phyloP scores from a whole-genome alignment of 202 grass and related monocot species.

The Schoenoplectus tabernaemontani region DNA sequence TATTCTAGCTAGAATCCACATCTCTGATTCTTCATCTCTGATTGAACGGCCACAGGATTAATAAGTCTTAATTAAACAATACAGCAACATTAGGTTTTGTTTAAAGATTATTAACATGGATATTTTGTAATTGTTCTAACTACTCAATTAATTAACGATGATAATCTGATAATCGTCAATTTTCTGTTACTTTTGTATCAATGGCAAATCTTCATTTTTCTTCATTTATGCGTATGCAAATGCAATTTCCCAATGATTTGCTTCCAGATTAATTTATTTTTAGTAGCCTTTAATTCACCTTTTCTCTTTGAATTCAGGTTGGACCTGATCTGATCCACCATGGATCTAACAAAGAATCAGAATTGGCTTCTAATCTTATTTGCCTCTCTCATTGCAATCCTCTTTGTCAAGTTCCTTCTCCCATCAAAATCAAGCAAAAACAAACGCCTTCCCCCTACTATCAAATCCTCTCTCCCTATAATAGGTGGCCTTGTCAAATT shows the following conservation, averaged over 20 bases:
- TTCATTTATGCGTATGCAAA: neutral
- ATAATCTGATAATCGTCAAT: neutral
- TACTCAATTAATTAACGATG: slow-evolving; percentile 1
- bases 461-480: slow-evolving; percentile 39
- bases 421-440: neutral
- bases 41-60: neutral
- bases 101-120: neutral
- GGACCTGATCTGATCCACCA: slow-evolving; percentile 9
- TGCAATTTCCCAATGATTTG: neutral
- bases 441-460: slow-evolving; percentile 58
- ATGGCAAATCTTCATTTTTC: neutral
- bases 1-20: neutral
- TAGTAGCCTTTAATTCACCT: neutral
- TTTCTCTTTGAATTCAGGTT: slow-evolving; percentile 2
- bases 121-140: neutral
- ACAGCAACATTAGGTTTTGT: too few relatives aligned
- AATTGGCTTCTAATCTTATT: slow-evolving; percentile 33
- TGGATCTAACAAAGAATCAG: slow-evolving; percentile 61
- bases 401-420: slow-evolving; percentile 40
- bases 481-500: slow-evolving; percentile 67
- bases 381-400: slow-evolving; percentile 34
- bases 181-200: neutral
- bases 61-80: neutral
- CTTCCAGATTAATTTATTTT: neutral
- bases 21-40: neutral